Percentiles rank a stretch among this genome's conserved stretches.
Evolutionary conservation across 1,139 yeast genomes (phyloP).

Genomic region (Suhomyces bolitotheri): DNA sequence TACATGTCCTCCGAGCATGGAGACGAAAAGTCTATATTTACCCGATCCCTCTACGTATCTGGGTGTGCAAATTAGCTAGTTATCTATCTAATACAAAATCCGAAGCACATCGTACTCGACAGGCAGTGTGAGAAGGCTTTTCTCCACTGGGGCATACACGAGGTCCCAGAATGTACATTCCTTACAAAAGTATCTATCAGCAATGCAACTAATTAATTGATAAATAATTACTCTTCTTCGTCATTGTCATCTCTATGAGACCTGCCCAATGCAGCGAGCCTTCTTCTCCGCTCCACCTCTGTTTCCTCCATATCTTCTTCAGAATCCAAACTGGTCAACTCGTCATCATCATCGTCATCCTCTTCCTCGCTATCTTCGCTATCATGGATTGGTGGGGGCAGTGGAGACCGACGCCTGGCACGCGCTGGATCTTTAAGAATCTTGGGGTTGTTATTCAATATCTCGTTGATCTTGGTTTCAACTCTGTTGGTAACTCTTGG

Average conservation of each 20-base stretch:
- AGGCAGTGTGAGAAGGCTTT: no score
- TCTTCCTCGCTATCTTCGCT: slow-evolving; percentile 7
- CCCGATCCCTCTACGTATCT: no score
- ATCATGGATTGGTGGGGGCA: background rate
- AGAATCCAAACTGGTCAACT: slow-evolving; percentile 21
- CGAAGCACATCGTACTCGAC: no score
- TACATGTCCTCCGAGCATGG: no score
- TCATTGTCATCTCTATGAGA: slow-evolving; percentile 48
- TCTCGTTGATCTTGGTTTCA: slow-evolving; percentile 29
- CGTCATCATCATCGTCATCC: slow-evolving; percentile 14
- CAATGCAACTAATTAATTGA: no score
- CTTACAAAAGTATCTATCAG: no score
- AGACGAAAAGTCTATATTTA: no score
- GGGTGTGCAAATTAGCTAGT: no score
- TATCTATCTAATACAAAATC: no score
- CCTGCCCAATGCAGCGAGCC: slow-evolving; percentile 79
- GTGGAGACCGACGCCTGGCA: background rate
- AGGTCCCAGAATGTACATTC: no score
- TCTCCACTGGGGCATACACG: no score
- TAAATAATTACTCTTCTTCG: slow-evolving; percentile 46
- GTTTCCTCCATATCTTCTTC: slow-evolving; percentile 51
- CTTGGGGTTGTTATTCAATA: slow-evolving; percentile 19
- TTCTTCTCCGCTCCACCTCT: slow-evolving; percentile 68
- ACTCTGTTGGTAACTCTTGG: slow-evolving; percentile 24
- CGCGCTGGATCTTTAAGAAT: background rate